phyloP scores from a whole-genome alignment of 164 flowering plant species.

The Berberis vulgaris region DNA sequence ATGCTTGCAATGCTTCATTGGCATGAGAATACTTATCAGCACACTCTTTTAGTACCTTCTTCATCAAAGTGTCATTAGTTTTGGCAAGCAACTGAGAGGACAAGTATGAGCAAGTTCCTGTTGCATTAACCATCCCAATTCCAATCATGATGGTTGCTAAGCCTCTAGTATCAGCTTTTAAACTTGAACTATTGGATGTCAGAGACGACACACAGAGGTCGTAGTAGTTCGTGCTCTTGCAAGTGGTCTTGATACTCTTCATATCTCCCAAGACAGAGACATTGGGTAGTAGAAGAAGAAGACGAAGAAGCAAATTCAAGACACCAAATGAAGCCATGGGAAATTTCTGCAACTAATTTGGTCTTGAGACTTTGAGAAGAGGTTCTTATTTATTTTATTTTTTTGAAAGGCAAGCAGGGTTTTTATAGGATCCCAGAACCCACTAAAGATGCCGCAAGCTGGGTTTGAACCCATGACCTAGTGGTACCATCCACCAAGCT shows the following conservation, averaged over 20 bases:
- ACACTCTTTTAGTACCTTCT: slow-evolving; percentile 43
- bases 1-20: slow-evolving; percentile 31
- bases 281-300: background rate
- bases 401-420: too few species aligned
- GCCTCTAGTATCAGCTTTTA: slow-evolving; percentile 42
- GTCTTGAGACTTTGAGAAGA: too few species aligned
- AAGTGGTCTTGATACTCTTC: slow-evolving; percentile 36
- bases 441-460: too few species aligned
- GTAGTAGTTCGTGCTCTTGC: slow-evolving; percentile 50
- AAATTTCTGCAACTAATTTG: too few species aligned
- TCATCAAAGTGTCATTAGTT: slow-evolving; percentile 20
- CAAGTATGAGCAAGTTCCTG: slow-evolving; percentile 36
- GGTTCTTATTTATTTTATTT: too few species aligned
- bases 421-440: too few species aligned
- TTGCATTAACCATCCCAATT: slow-evolving; percentile 36
- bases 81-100: slow-evolving; percentile 25
- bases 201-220: slow-evolving; percentile 53
- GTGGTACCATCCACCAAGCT: too few species aligned
- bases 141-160: slow-evolving; percentile 49
- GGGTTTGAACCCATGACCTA: too few species aligned
- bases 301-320: background rate
- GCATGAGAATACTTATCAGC: slow-evolving; percentile 46
- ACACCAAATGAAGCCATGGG: background rate
- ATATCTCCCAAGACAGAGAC: slow-evolving; percentile 13
- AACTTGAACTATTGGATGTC: slow-evolving; percentile 44